These are phyloP conservation scores for Umbelopsis ramanniana DNA, from an alignment of 192 early-diverging fungal genomes.

Conservation along the genomic window DNA sequence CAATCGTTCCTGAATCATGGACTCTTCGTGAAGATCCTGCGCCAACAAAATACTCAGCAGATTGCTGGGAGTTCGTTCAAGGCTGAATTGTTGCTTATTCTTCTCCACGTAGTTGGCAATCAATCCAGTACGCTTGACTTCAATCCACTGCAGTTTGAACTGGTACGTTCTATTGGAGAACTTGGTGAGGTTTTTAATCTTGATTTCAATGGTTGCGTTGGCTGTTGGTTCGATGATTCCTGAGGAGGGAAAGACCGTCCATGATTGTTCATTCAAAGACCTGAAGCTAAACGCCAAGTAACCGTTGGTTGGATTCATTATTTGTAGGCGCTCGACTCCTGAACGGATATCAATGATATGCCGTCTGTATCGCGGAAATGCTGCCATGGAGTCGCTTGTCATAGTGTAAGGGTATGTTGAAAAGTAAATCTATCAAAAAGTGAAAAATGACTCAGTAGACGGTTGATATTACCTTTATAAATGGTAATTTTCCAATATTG, in stretches of 20 bases:
- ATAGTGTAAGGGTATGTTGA: background rate
- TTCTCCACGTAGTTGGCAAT: slow-evolving; percentile 5
- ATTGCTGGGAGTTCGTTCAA: background rate
- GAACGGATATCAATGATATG: slow-evolving; percentile 2
- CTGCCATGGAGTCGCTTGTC: slow-evolving; percentile 19
- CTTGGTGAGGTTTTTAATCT: background rate
- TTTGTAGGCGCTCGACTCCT: background rate
- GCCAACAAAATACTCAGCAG: slow-evolving; percentile 11
- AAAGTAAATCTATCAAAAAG: background rate
- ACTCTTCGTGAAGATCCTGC: slow-evolving; percentile 10
- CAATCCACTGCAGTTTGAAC: slow-evolving; percentile 9
- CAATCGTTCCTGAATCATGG: slow-evolving; percentile 6
- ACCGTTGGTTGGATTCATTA: slow-evolving; percentile 12
- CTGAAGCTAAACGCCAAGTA: slow-evolving; percentile 13
- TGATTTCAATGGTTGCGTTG: background rate
- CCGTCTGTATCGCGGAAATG: slow-evolving; percentile 11
- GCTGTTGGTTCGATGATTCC: background rate
- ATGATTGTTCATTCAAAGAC: background rate
- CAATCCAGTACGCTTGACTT: slow-evolving; percentile 1
- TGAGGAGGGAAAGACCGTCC: background rate
- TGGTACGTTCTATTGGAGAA: background rate
- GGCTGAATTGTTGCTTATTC: background rate
- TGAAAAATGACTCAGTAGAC: background rate
- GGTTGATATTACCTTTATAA: background rate
- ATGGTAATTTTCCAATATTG: background rate